Evolutionary conservation across 2,329 filamentous ascomycete genomes (phyloP), one percentile per base, ranked within the genome.

Genomic region (Akanthomyces muscarius): DNA sequence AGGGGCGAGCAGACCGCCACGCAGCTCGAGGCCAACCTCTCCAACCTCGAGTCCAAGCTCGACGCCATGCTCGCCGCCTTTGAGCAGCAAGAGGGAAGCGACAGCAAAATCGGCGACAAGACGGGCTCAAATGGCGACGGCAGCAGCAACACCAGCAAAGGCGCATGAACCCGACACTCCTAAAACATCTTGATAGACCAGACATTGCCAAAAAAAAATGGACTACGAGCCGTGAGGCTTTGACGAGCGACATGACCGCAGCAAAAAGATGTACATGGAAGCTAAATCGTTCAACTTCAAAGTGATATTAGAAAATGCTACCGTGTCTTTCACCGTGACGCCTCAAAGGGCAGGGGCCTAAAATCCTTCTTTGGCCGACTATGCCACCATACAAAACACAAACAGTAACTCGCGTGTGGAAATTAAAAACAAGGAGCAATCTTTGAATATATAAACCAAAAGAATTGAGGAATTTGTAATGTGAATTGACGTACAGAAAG

Each of bases 1-100:
- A 84, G 81, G 68, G 84, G 83, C 67, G 84, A 86, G 65, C 79
- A 83, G 67, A 75, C 83, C 4, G 83, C 83, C 48, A 70, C 78
- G 13, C 77, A 77, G 36, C 78, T 86, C 21, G 84, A 86, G 69
- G 74, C 78, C 2, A 82, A 81, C 66, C 76, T 86, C 56, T 75
- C 77, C 10, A 79, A 69, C 41, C 76, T 86, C 23, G 83, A 86
- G 71, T 76, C 74, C 68, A 84, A 80, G 69, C 77, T 86, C n/a
- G 83, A 86, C 65, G 78, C 77, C 64, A 74, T 86, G 25, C 75
- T 86, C 25, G 80, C 79, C 18, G 77, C 78, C 28, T 73, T 84
- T 55, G 82, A 81, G 55, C 45, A 57, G 36, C 52, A 59, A 28
- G 21, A 21, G 13, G 57, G 21, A 33, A 1, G 53, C 7, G 23